These are phyloP conservation scores for Yamadazyma atmosphaerica DNA, from an alignment of 1,139 yeast genomes.

Conservation along the genomic window DNA sequence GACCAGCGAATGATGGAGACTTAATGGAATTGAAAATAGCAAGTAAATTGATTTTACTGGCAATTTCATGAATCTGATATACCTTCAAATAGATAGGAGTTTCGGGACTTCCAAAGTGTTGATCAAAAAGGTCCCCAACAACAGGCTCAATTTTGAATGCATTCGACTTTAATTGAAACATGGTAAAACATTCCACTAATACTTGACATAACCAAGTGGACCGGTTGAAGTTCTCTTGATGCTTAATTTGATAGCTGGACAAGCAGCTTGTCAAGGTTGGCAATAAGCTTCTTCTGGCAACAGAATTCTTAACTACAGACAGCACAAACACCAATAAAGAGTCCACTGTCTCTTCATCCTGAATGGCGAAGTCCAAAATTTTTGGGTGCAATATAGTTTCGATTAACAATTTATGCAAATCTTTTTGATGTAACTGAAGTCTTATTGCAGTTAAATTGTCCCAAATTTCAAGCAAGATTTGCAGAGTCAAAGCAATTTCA, in stretches of 20 bases:
- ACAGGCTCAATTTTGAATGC: constrained; percentile 61
- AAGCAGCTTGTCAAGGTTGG: constrained; percentile 55
- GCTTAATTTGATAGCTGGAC: constrained; percentile 37
- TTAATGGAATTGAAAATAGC: constrained; percentile 41
- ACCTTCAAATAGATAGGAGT: constrained; percentile 44
- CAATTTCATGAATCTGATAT: constrained; percentile 63
- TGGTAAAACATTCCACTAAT: constrained; percentile 45
- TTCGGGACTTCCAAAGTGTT: constrained; percentile 23
- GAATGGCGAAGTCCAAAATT: constrained; percentile 12
- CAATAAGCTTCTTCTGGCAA: constrained; percentile 67
- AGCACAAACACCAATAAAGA: constrained; percentile 37
- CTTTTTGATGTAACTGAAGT: constrained; percentile 63
- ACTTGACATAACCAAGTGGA: constrained; percentile 57
- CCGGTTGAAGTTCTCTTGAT: constrained; percentile 33
- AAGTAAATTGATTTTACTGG: constrained; percentile 52
- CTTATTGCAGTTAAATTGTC: constrained; percentile 57
- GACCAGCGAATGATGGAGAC: constrained; percentile 33
- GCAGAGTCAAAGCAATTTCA: background rate
- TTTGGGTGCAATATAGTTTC: constrained; percentile 20
- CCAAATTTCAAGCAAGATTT: constrained; percentile 53
- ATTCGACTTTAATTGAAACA: constrained; percentile 56
- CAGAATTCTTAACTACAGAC: constrained; percentile 51
- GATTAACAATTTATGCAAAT: constrained; percentile 59
- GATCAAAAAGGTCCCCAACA: constrained; percentile 52
- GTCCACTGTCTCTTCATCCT: constrained; percentile 17